Evolutionary conservation across 2,329 filamentous ascomycete genomes (phyloP), one percentile per base, ranked within the genome.

Genomic region (Xylaria multiplex): DNA sequence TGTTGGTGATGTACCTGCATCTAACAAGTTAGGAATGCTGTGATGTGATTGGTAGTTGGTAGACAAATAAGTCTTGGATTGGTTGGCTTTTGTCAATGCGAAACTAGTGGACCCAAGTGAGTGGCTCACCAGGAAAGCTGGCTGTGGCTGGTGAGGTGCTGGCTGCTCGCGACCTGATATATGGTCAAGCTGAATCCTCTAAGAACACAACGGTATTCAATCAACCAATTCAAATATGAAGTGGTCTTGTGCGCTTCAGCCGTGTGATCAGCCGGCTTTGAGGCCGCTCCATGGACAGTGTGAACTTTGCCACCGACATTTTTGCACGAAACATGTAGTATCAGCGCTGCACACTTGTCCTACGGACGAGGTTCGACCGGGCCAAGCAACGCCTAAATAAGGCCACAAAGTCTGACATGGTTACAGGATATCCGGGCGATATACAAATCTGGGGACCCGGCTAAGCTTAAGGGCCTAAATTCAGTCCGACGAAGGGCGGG

Each of bases 281-380:
- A 54, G 57, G 32, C n/a, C 54, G 35, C 53, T 62, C 40, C 9
- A 46, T 19, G 16, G 58, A 59, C 57, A 40, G 19, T 62, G 62
- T 53, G 65, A 62, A 27, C 40, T 65, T 62, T 65, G 65, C 35
- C 22, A 56, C 40, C 60, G 30, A 53, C 64, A 67, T 59, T 67
- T 64, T 60, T 67, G 64, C 43, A 9, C 64, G 52, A 50, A 60
- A 53, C 60, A 67, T 60, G 50, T 64, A 43, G 50, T 40, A 6
- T 64, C 55, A 46, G 45, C 42, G 48, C 55, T 60, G 55, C 60
- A 67, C 57, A 64, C 55, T 64, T 67, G 64, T 57, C 64, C 43
- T 64, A 64, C 60, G 56, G 56, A 49, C 46, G 55, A 64, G 64
- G 64, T 67, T 64, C 24, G 56, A 59, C 64, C 42, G 35, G 32